Base-by-base conservation (phyloP, 2,329 filamentous ascomycete species). In the Lasiodiplodia citricola region DNA sequence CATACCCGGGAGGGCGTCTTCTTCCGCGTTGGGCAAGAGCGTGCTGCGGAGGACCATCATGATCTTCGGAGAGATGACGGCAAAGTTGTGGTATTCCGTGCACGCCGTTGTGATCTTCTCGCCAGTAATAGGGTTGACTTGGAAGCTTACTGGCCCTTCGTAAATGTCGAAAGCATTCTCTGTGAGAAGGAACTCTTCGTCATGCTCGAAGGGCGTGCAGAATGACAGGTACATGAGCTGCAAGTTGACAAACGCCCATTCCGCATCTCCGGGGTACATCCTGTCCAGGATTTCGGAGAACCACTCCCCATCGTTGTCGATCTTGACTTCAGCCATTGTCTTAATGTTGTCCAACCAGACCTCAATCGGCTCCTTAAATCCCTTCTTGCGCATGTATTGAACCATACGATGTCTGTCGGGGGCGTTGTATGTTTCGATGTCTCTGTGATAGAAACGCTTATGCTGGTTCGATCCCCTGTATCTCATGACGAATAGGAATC, bases 401-500 rank as follows among this genome's bases (percentile, higher is more conserved):
- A 71, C 35, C 67, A 81, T 67, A 4, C 28, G 5, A 21, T 74
- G 67, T 57, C 63, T 68, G 56, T 80, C 78, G 38, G 77, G 62
- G 10, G 70, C 65, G 25, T 71, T 37, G 70, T 85, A 85, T 0
- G 71, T 72, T 2, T 80, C 73, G 60, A 80, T 75, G 52, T 80
- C 74, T 38, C 37, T 47, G 23, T 56, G 16, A 11, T 31, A 66
- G 73, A 79, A 84, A 0, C 80, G 76, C 16, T 67, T 63, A 68
- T 78, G 75, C 56, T 82, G 81, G 5, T 47, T 68, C 1, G 72
- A 73, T n/a, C 75, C 74, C 16, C 83, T 80, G 58, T 84, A 85
- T 68, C 82, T 82, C 72, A 84, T 77, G 3, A 85, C 71, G 70
- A 84, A 84, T 2, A 83, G 74, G 62, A 84, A 84, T 66, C 83